Percentiles rank a stretch among this genome's conserved stretches.
phyloP scores from a whole-genome alignment of 306 rosid genomes.

The Cucurbita ficifolia region DNA sequence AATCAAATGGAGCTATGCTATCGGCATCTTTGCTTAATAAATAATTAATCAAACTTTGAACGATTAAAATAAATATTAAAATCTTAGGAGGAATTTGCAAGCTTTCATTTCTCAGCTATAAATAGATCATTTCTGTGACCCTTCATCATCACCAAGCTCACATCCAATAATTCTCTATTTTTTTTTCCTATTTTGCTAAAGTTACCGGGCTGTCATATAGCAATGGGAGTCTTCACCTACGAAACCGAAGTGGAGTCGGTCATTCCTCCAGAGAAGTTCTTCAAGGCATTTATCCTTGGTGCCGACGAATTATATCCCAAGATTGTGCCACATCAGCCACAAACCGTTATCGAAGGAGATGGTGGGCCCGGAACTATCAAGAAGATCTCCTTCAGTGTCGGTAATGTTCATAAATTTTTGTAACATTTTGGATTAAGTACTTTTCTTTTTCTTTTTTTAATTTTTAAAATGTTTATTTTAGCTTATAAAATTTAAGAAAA shows the following conservation, averaged over 20 bases:
- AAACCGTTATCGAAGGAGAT: slow-evolving; percentile 18
- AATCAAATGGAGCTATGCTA: background rate
- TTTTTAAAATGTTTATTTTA: too few species aligned
- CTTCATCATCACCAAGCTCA: background rate
- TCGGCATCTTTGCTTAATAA: background rate
- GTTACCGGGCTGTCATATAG: background rate
- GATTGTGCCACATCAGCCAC: slow-evolving; percentile 5
- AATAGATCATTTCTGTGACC: background rate
- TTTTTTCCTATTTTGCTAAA: background rate
- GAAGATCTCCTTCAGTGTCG: slow-evolving; percentile 13
- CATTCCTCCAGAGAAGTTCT: slow-evolving; percentile 19
- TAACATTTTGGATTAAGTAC: too few species aligned
- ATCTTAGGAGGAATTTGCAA: background rate
- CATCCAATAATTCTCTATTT: background rate
- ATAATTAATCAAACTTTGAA: background rate
- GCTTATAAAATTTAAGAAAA: too few species aligned
- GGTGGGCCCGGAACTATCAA: slow-evolving; percentile 40
- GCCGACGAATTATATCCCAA: slow-evolving; percentile 18
- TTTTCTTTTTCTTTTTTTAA: too few species aligned
- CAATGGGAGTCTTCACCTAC: slow-evolving; percentile 27
- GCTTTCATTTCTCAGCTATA: background rate
- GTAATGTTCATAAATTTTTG: background rate
- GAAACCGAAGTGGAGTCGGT: slow-evolving; percentile 11
- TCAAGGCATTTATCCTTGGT: slow-evolving; percentile 25
- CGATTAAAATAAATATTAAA: background rate